Evolutionary conservation across 2,329 filamentous ascomycete species (phyloP).

Genomic region (Arthroderma sp.): DNA sequence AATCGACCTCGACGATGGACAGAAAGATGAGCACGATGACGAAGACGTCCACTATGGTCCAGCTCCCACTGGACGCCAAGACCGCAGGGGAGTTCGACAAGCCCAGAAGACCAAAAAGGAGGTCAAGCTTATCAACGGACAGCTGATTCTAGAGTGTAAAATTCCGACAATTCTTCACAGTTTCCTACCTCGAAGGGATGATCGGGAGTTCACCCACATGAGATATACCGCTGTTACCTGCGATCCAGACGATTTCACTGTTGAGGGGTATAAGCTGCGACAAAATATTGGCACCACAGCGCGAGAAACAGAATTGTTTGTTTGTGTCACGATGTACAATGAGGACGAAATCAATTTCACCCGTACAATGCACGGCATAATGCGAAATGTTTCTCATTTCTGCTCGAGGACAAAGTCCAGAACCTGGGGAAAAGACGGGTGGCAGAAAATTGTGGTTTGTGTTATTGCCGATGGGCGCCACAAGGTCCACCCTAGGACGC

Average conservation of each 20-base stretch:
- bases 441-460: constrained; percentile 98
- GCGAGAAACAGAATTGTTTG: constrained; percentile 88
- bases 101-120: constrained; percentile 88
- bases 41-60: constrained; percentile 62
- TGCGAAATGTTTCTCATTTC: constrained; percentile 96
- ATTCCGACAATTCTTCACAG: constrained; percentile 97
- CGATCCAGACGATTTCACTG: constrained; percentile 85
- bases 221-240: constrained; percentile 97
- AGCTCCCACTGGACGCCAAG: constrained; percentile 74
- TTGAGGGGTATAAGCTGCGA: constrained; percentile 78
- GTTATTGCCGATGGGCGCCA: constrained; percentile 89
- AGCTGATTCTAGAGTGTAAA: constrained; percentile 95
- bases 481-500: constrained; percentile 82
- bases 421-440: constrained; percentile 92
- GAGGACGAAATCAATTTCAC: constrained; percentile 96
- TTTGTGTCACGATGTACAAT: constrained; percentile 98
- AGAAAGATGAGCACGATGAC: constrained; percentile 42
- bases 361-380: constrained; percentile 94
- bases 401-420: constrained; percentile 83
- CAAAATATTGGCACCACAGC: constrained; percentile 75
- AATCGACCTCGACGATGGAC: constrained; percentile 33
- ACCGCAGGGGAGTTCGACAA: constrained; percentile 70
- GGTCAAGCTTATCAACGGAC: constrained; percentile 91
- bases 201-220: constrained; percentile 97
- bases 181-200: constrained; percentile 83